Conservation (phyloP, 2,329 filamentous ascomycete genomes). For the Fusarium coffeatum region DNA sequence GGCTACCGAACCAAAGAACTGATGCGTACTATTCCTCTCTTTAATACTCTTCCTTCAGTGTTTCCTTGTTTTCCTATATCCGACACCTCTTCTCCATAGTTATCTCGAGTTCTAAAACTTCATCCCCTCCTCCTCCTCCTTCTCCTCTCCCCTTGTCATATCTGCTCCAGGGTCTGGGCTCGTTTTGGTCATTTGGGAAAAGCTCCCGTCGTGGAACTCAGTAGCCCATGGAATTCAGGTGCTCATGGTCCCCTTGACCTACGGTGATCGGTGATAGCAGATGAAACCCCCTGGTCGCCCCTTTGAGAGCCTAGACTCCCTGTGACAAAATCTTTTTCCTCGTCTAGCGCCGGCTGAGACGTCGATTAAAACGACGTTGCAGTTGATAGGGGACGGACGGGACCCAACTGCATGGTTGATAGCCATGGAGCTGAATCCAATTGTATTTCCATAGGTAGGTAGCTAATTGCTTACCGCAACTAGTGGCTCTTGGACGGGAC, state of each 20-base stretch:
- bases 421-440: background rate
- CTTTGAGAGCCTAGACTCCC: constrained; percentile 27
- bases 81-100: constrained; percentile 13
- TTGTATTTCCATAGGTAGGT: background rate
- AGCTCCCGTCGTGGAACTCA: constrained; percentile 17
- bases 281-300: constrained; percentile 21
- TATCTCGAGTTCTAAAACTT: constrained; percentile 30
- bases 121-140: constrained; percentile 13
- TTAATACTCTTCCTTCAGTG: constrained; percentile 32
- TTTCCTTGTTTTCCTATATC: constrained; percentile 1
- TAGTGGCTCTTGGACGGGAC: background rate
- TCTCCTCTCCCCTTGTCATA: constrained; percentile 7
- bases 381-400: constrained; percentile 15
- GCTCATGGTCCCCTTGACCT: constrained; percentile 5
- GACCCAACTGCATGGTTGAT: constrained; percentile 8
- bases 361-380: constrained; percentile 31
- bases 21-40: constrained; percentile 17
- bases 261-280: background rate
- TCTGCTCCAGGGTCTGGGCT: constrained; percentile 19
- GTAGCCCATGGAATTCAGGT: background rate
- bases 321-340: constrained; percentile 22
- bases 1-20: constrained; percentile 27
- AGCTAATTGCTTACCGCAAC: background rate
- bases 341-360: constrained; percentile 36
- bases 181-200: constrained; percentile 8